Evolutionary conservation across 352 stramenopile genomes (phyloP).

Genomic region (Aphanomyces stellatus): DNA sequence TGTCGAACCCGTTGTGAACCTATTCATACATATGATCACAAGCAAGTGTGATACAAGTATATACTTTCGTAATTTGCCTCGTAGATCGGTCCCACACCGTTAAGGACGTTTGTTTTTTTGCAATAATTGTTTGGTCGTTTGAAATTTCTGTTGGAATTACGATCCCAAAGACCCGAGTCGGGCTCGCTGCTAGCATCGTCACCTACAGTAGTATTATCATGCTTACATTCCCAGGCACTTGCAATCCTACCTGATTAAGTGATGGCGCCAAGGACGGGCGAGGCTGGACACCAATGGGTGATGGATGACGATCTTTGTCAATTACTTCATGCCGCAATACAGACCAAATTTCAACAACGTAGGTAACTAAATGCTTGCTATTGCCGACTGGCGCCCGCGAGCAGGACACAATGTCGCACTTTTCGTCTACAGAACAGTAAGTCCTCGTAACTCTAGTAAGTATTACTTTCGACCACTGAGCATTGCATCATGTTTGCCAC

Average conservation of each 20-base stretch:
- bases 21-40: slow-evolving; percentile 22
- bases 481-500: slow-evolving; percentile 34
- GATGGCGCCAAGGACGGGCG: neutral
- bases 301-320: neutral
- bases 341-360: neutral
- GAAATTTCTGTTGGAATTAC: neutral
- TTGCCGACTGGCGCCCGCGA: slow-evolving; percentile 1
- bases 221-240: neutral
- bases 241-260: neutral
- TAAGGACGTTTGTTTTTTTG: neutral
- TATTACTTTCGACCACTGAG: slow-evolving; percentile 30
- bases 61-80: slow-evolving; percentile 32
- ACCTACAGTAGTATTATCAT: neutral
- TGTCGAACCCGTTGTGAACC: slow-evolving; percentile 20
- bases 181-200: neutral
- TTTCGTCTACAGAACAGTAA: neutral
- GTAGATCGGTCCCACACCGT: slow-evolving; percentile 2
- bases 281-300: neutral
- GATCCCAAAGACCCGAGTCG: neutral
- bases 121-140: neutral
- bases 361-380: slow-evolving; percentile 5
- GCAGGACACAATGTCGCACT: slow-evolving; percentile 39
- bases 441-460: neutral
- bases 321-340: neutral
- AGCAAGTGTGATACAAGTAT: slow-evolving; percentile 2